phyloP scores from a whole-genome alignment of 176 grass and related monocot genomes.

The Paspalum vaginatum region DNA sequence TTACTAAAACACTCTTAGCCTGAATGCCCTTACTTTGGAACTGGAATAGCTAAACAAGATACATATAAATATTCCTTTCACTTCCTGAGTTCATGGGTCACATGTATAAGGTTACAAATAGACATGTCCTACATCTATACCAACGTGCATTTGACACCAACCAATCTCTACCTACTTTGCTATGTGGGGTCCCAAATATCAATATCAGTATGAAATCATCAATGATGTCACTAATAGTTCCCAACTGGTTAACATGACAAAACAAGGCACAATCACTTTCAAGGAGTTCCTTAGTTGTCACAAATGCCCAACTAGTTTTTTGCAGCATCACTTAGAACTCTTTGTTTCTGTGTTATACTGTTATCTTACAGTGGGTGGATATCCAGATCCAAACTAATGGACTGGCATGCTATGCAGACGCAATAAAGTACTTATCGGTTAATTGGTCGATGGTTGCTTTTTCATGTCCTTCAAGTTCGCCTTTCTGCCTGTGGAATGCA shows the following conservation, averaged over 20 bases:
- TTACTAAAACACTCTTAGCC: background rate
- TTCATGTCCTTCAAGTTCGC: background rate
- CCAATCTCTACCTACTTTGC: slow-evolving; percentile 14
- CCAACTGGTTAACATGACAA: slow-evolving; percentile 25
- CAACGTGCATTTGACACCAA: slow-evolving; percentile 4
- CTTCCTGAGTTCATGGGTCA: background rate
- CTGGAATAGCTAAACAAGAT: background rate
- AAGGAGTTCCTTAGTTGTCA: background rate
- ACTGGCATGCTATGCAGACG: background rate
- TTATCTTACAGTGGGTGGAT: background rate
- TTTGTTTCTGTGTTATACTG: background rate
- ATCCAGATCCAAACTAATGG: background rate
- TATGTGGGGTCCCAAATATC: slow-evolving; percentile 11
- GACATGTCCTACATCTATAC: background rate
- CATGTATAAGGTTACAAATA: slow-evolving; percentile 30
- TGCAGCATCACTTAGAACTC: background rate
- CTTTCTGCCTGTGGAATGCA: slow-evolving; percentile 18
- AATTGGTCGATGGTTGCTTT: background rate
- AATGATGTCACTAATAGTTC: slow-evolving; percentile 17
- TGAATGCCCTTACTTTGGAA: slow-evolving; percentile 20
- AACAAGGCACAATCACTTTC: slow-evolving; percentile 17
- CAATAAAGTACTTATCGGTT: too few species aligned
- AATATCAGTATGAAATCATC: slow-evolving; percentile 41
- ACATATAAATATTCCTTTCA: slow-evolving; percentile 9
- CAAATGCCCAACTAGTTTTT: background rate